Evolutionary conservation across 2,329 filamentous ascomycete species (phyloP), one percentile per base, ranked within the genome.

Genomic region (Fusarium sp.): DNA sequence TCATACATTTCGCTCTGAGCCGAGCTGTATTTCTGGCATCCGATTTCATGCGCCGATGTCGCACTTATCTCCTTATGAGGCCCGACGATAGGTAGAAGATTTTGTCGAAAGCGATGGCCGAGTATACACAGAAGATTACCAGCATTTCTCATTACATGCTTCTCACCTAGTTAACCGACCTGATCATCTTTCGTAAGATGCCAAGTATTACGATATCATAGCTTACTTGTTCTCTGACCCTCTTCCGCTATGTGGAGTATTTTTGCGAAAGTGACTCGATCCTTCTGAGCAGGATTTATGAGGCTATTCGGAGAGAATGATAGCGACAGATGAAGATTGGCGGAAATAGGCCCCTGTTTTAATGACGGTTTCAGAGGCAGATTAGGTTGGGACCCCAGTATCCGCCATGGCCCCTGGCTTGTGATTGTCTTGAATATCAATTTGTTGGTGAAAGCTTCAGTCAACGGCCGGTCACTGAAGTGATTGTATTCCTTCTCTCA

Each of bases 361-460:
- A 32, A 53, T 18, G 48, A 46, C 37, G 52, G 68, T 71, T 71
- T 70, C 68, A 70, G 27, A 52, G 32, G 42, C 40, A 67, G 64
- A 65, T 71, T 65, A 70, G 40, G 41, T 65, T 42, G 49, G 45
- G 45, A 46, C 47, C 64, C 59, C 24, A 53, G 55, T 48, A 54
- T 71, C 52, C 52, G 60, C 57, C 32, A 41, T 63, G 45, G 29
- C 42, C 52, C 57, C 40, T 61, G 30, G 34, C 16, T 25, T 25
- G 14, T 61, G 42, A 56, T 44, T 41, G 25, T n/a, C n/a, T 25
- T 22, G 13, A 18, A 6, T 14, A 42, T 42, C 18, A 53, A 53
- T 37, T 27, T 8, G 18, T 20, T 18, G 14, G 14, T 42, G 24
- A 53, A 30, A 61, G 22, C 29, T 24, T 52, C 29, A 24, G 13